Conservation (phyloP, 257 asterid species). For the Nicotiana attenuata region DNA sequence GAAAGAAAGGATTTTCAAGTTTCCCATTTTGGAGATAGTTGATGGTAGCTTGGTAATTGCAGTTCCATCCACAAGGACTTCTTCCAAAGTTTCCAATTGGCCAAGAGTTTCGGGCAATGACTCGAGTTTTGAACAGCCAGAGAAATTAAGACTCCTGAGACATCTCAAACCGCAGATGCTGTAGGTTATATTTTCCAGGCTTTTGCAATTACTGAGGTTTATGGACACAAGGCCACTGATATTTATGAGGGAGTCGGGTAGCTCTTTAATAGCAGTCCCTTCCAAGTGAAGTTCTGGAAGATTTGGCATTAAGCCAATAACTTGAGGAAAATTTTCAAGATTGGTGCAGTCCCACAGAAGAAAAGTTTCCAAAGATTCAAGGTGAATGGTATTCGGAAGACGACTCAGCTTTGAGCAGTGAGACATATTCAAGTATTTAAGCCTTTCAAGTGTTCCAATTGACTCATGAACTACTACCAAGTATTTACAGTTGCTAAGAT, state of each 20-base stretch:
- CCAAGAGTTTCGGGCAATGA: constrained; percentile 15
- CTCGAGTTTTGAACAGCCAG: constrained; percentile 16
- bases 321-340: constrained; percentile 15
- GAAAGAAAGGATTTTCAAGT: constrained; percentile 16
- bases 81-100: constrained; percentile 13
- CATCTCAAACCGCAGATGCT: constrained; percentile 16
- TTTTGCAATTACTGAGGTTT: constrained; percentile 9
- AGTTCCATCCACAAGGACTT: constrained; percentile 17
- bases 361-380: constrained; percentile 9
- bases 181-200: constrained; percentile 8
- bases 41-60: constrained; percentile 11
- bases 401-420: constrained; percentile 9
- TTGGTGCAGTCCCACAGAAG: constrained; percentile 18
- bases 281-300: constrained; percentile 19
- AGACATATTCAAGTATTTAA: constrained; percentile 13
- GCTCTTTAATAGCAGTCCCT: constrained; percentile 15
- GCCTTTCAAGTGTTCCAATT: constrained; percentile 8
- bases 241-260: constrained; percentile 9
- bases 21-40: not conserved
- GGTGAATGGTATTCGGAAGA: not conserved
- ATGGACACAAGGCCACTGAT: constrained; percentile 8
- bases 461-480: constrained; percentile 8
- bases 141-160: constrained; percentile 9
- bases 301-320: constrained; percentile 8
- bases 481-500: constrained; percentile 16